A percentile compares a stretch with the other conserved stretches of the same genome.
These are phyloP conservation scores for Clavispora phyllophila DNA, from an alignment of 805 yeast genomes.

Conservation along the genomic window DNA sequence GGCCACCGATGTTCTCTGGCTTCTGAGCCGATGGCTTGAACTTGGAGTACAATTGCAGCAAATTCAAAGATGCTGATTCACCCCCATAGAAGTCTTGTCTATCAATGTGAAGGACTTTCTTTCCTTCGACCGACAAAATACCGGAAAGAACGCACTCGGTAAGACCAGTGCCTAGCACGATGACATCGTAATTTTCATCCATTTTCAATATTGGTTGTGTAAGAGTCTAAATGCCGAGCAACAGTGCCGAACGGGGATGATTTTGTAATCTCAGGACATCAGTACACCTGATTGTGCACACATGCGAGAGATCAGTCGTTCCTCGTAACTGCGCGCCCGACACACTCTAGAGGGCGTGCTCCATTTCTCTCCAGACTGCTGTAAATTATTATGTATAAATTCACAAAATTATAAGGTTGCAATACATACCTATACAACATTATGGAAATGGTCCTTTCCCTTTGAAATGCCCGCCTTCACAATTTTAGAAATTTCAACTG, in stretches of 20 bases:
- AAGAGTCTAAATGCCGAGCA: not conserved
- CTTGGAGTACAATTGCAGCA: conserved; percentile 66
- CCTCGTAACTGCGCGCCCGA: not conserved
- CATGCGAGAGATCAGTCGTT: not conserved
- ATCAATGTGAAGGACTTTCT: conserved; percentile 94
- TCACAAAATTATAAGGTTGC: not conserved
- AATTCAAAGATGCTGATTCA: conserved; percentile 79
- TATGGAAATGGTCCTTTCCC: conserved; percentile 63
- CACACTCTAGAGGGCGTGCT: too few species aligned
- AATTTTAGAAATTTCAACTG: conserved; percentile 72
- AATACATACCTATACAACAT: conserved; percentile 23
- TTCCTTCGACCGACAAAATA: conserved; percentile 92
- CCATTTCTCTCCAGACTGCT: too few species aligned
- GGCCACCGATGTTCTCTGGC: conserved; percentile 69
- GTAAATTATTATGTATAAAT: too few species aligned
- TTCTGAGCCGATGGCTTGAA: conserved; percentile 73
- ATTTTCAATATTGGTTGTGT: conserved; percentile 28
- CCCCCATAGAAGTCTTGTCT: conserved; percentile 96
- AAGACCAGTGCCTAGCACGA: conserved; percentile 91
- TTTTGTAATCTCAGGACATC: not conserved
- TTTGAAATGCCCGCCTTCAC: conserved; percentile 65
- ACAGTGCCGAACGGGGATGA: not conserved
- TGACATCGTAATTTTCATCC: conserved; percentile 97
- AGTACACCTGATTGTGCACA: not conserved
- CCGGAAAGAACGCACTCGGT: conserved; percentile 97